Base-by-base conservation (phyloP, 306 rosid species). In the Acacia acuminata region DNA sequence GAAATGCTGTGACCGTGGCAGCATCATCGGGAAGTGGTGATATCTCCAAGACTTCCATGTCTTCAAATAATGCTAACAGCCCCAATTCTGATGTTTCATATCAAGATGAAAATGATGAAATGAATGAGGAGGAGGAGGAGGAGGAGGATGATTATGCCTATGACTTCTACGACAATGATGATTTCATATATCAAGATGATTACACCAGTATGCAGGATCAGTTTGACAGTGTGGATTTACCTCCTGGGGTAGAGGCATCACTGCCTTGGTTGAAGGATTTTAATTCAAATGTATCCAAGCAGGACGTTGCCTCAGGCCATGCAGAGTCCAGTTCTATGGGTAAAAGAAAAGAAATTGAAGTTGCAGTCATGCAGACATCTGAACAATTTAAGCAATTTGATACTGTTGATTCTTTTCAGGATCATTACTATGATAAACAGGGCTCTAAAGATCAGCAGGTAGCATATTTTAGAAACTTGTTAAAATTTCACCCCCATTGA, bases 211-310 rank as follows among this genome's bases (percentile, higher is more conserved):
- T 93, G 90, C 91, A 87, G 85, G 84, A 87, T 66, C 92, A 93
- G 11, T 91, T 93, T 87, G 97, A 93, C 85, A 87, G 34, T 70
- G 97, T 86, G 89, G 89, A 93, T 86, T 88, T 91, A 75, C 97
- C 97, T 77, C 85, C 96, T 36, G 97, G 97, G 71, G 94, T 91
- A 75, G 97, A 93, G 85, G 94, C 89, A 42, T 15, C 93, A 61
- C 55, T 93, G 76, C 95, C 97, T 61, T 93, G 94, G 96, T 86
- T 93, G 88, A 87, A 85, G 65, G 90, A 86, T 55, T 75, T 84
- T 19, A 55, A 79, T 74, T 77, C 90, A 68, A 68, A 83, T 73
- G 86, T 83, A 24, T 51, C 66, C 82, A 76, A 65, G 79, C 85
- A 34, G 48, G 87, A 43, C 44, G 75, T 44, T 79, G 79, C 85